These are phyloP conservation scores for Dothistroma septosporum DNA, from an alignment of 2,329 filamentous ascomycete genomes.

Conservation along the genomic window DNA sequence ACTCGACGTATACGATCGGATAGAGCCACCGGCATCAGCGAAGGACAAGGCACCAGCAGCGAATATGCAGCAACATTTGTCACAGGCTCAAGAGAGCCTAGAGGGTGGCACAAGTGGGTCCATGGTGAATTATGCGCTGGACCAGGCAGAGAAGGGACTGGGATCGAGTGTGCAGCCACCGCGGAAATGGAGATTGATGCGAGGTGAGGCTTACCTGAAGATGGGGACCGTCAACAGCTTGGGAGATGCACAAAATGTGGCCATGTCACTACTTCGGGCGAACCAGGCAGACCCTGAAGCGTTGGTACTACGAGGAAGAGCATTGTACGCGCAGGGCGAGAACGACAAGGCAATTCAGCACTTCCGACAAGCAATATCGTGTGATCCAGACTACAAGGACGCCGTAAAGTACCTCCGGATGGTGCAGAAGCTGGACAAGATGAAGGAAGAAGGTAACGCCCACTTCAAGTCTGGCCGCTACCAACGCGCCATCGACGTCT, in stretches of 20 bases:
- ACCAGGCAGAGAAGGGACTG: constrained; percentile 80
- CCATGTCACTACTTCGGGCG: constrained; percentile 76
- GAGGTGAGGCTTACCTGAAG: constrained; percentile 85
- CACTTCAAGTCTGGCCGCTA: constrained; percentile 84
- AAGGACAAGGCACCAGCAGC: constrained; percentile 82
- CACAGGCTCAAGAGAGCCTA: constrained; percentile 73
- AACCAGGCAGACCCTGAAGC: constrained; percentile 94
- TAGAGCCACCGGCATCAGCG: constrained; percentile 72
- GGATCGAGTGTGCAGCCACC: constrained; percentile 73
- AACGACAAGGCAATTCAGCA: constrained; percentile 92
- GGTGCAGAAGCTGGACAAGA: constrained; percentile 86
- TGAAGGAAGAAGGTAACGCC: constrained; percentile 88
- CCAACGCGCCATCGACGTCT: constrained; percentile 77
- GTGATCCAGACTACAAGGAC: constrained; percentile 86
- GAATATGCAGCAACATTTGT: constrained; percentile 79
- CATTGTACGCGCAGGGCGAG: constrained; percentile 86
- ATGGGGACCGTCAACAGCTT: constrained; percentile 87
- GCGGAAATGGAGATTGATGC: constrained; percentile 89
- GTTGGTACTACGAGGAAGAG: constrained; percentile 79
- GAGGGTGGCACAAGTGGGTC: constrained; percentile 73
- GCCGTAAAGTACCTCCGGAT: constrained; percentile 84
- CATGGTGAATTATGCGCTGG: constrained; percentile 87
- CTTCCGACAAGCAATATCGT: constrained; percentile 81
- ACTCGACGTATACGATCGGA: constrained; percentile 72
- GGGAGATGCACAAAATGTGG: constrained; percentile 87